Percentiles rank a stretch among this genome's conserved stretches.
Conservation (phyloP, 768 basidiomycete species). For the Sutorius australiensis region DNA sequence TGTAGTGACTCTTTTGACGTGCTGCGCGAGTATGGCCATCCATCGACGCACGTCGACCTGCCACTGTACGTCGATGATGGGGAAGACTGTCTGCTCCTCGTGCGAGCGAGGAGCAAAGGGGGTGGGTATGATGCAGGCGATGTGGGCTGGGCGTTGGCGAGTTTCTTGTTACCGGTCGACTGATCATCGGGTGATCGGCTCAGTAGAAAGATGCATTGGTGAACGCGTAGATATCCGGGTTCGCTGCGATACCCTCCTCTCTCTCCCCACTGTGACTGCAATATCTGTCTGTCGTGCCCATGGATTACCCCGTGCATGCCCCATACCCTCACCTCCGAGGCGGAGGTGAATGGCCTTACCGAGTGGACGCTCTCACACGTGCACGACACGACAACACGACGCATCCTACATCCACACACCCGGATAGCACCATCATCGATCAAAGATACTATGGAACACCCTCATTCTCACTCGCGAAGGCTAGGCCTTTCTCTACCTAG, state of each 20-base stretch:
- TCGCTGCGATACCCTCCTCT: constrained; percentile 13
- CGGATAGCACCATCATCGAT: background rate
- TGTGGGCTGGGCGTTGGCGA: constrained; percentile 80
- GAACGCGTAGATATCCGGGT: constrained; percentile 1
- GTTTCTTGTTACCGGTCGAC: constrained; percentile 67
- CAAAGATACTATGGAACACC: constrained; percentile 2
- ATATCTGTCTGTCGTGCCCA: constrained; percentile 12
- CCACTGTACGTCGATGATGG: constrained; percentile 77
- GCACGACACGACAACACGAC: constrained; percentile 4
- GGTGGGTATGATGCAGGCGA: constrained; percentile 34
- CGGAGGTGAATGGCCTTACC: constrained; percentile 5
- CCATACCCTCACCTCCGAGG: background rate
- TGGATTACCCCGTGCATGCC: background rate
- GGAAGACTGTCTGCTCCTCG: constrained; percentile 73
- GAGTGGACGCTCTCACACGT: background rate
- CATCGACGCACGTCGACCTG: constrained; percentile 65
- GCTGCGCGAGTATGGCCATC: constrained; percentile 74
- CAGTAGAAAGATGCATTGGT: constrained; percentile 4
- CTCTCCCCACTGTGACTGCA: constrained; percentile 1
- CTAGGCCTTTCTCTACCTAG: constrained; percentile 1
- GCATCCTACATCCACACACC: background rate
- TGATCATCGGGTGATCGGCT: constrained; percentile 9
- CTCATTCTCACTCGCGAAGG: constrained; percentile 2
- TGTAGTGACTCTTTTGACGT: constrained; percentile 64
- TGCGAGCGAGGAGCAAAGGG: constrained; percentile 42